Percentiles rank a stretch among this genome's conserved stretches.
Conservation (phyloP, 192 early-diverging fungal genomes). For the Umbelopsis vinacea region DNA sequence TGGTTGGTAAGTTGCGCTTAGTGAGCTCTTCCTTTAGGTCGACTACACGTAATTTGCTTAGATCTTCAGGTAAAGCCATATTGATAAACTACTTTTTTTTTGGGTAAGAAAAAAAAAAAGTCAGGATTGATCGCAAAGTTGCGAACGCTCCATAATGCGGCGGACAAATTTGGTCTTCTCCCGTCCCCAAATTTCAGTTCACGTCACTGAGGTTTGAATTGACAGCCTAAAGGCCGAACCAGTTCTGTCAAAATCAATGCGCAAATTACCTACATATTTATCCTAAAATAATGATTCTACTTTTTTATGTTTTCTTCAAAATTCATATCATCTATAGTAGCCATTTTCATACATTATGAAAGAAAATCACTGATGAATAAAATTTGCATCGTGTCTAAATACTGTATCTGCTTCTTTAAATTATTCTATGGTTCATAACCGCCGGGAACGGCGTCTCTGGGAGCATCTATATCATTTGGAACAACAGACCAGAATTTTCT, state of each 20-base stretch:
- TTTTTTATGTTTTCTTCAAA: too few relatives aligned
- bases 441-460: slow-evolving; percentile 45
- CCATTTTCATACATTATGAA: too few relatives aligned
- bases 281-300: too few relatives aligned
- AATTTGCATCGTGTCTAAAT: neutral
- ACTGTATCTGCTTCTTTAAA: neutral
- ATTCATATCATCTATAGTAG: too few relatives aligned
- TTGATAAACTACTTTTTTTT: neutral
- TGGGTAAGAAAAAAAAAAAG: too few relatives aligned
- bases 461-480: slow-evolving; percentile 48
- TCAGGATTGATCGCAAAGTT: too few relatives aligned
- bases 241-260: too few relatives aligned
- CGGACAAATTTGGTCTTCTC: too few relatives aligned
- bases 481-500: slow-evolving; percentile 63
- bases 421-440: slow-evolving; percentile 26
- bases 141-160: too few relatives aligned
- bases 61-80: slow-evolving; percentile 22
- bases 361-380: too few relatives aligned
- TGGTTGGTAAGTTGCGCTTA: slow-evolving; percentile 56
- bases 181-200: neutral
- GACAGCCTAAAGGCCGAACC: neutral
- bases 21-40: slow-evolving; percentile 53
- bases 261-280: too few relatives aligned
- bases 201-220: neutral
- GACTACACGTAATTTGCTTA: slow-evolving; percentile 32